Evolutionary conservation across 2,329 filamentous ascomycete genomes (phyloP).

Genomic region (Pseudomassariella vexata): DNA sequence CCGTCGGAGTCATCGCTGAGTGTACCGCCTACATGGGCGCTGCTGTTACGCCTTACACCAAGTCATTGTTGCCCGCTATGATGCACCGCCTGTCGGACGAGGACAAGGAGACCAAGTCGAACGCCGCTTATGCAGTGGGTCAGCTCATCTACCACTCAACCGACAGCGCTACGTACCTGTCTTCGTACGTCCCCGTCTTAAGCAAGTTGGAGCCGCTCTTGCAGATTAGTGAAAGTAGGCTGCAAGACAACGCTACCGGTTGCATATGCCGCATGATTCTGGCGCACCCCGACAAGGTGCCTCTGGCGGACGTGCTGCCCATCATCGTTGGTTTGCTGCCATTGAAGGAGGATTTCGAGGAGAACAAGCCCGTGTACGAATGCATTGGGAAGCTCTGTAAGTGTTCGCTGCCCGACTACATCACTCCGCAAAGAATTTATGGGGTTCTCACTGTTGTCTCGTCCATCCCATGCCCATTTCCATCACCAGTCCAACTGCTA

Average conservation of each 20-base stretch:
- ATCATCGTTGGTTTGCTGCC: conserved; percentile 74
- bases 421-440: no score
- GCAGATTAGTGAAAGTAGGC: conserved; percentile 68
- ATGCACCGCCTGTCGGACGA: conserved; percentile 84
- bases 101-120: conserved; percentile 88
- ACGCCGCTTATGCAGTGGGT: conserved; percentile 87
- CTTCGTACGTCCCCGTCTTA: conserved; percentile 72
- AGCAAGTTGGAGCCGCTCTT: conserved; percentile 82
- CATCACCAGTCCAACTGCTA: conserved; percentile 8
- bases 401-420: no score
- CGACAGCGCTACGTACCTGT: conserved; percentile 66
- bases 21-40: conserved; percentile 78
- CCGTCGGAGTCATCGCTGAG: conserved; percentile 89
- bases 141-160: conserved; percentile 78
- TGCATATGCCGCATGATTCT: conserved; percentile 90
- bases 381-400: conserved; percentile 84
- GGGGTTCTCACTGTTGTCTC: background rate
- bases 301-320: conserved; percentile 76
- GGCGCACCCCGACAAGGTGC: conserved; percentile 76
- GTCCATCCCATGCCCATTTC: background rate
- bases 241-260: conserved; percentile 89
- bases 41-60: conserved; percentile 76
- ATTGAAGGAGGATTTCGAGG: conserved; percentile 88
- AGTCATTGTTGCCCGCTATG: conserved; percentile 69
- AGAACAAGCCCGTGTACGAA: conserved; percentile 89